phyloP scores from a whole-genome alignment of 768 basidiomycete species.

The Tulasnella sp. region DNA sequence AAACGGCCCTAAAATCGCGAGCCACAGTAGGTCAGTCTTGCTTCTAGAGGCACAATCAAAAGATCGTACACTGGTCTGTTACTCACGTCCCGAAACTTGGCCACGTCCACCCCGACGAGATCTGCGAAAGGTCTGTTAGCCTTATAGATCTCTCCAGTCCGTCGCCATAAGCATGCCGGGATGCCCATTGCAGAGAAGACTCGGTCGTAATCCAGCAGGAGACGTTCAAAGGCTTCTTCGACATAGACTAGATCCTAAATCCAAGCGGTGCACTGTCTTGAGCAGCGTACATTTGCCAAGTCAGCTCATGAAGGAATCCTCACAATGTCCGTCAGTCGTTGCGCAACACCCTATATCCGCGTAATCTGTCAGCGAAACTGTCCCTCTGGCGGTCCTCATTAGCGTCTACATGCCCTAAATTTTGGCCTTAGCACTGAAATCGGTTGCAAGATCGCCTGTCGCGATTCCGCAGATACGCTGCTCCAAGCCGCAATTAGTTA shows the following conservation, averaged over 20 bases:
- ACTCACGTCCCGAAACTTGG: conserved; percentile 75
- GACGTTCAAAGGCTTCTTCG: conserved; percentile 92
- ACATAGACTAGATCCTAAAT: conserved; percentile 85
- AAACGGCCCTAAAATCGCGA: conserved; percentile 53
- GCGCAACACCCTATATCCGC: conserved; percentile 23
- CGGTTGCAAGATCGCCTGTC: conserved; percentile 84
- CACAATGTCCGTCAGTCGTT: conserved; percentile 73
- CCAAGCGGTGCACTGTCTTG: conserved; percentile 4
- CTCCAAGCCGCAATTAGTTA: neutral
- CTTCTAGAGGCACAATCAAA: neutral
- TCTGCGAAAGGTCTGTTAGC: conserved; percentile 93
- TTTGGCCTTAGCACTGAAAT: conserved; percentile 75
- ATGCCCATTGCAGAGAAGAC: conserved; percentile 94
- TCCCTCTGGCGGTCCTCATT: no score
- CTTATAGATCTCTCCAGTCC: conserved; percentile 98
- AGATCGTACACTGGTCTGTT: neutral
- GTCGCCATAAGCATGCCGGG: conserved; percentile 90
- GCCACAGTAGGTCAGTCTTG: neutral
- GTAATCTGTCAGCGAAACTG: no score
- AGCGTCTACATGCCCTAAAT: conserved; percentile 48
- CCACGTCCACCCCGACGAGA: conserved; percentile 75
- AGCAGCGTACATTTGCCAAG: no score
- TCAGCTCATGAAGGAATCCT: conserved; percentile 26
- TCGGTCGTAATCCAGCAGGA: conserved; percentile 90
- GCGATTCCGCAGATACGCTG: conserved; percentile 82